Base-by-base conservation (phyloP, 2,329 filamentous ascomycete genomes). In the Periglandula ipomoeae region DNA sequence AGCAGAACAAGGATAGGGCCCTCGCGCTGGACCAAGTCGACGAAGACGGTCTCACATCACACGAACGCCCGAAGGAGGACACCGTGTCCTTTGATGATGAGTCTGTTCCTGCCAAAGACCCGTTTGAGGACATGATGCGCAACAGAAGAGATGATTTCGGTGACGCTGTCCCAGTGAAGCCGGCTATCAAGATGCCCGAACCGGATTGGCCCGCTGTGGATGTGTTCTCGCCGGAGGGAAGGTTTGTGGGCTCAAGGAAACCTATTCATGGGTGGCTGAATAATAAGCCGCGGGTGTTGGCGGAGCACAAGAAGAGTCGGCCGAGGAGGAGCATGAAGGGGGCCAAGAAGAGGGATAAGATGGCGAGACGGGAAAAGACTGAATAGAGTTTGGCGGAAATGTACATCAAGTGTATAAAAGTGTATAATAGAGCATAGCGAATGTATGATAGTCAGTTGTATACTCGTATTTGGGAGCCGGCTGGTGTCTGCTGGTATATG, bases 141-240 rank as follows among this genome's bases (percentile, higher is more conserved):
- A 52, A 58, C 26, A 53, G 65, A 34, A 59, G 57, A 37, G 61
- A 58, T 30, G 44, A 35, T 5, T 22, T 23, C 9, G 39, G 26
- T 1, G 6, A 5, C 7, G 46, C 49, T 23, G 22, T 32, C 5
- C 41, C 51, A 13, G 37, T 42, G 38, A 45, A 35, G 39, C 44
- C 20, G 15, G 27, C 4, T 9, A 20, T 15, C 6, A 23, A 39
- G 15, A 15, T 35, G 32, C 43, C 52, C 6, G 65, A 72, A 56
- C 63, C 64, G 1, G 65, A 69, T 20, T 82, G 81, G 71, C 89
- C 89, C 0, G 72, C 82, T 9, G 77, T 98, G 6, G 90, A 97
- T 56, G 81, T 97, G 0, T 96, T 85, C 59, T 86, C 79, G 24
- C 93, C 93, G 0, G 76, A 89, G 50, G 93, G 93, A n/a, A 82